These are phyloP conservation scores for Pichia sp. DNA, from an alignment of 1,139 yeast genomes.

Conservation along the genomic window DNA sequence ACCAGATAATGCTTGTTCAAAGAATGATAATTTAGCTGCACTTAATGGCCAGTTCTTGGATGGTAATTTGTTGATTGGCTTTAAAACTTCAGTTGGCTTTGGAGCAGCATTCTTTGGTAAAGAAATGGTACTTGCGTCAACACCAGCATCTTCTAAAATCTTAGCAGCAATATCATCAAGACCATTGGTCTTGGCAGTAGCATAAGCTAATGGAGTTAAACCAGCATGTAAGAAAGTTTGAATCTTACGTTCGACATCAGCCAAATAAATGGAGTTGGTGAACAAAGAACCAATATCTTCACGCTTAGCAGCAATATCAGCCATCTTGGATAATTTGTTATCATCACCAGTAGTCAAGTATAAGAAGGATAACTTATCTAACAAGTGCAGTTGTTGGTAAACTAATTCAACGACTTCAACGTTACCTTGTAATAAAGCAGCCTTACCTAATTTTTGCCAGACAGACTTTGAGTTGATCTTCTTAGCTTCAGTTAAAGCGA, in stretches of 20 bases:
- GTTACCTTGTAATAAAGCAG: constrained; percentile 90
- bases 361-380: constrained; percentile 87
- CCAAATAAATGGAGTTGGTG: constrained; percentile 78
- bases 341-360: constrained; percentile 82
- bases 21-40: constrained; percentile 69
- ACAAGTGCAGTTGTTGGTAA: constrained; percentile 81
- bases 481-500: constrained; percentile 89
- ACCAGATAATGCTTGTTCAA: constrained; percentile 82
- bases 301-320: constrained; percentile 85
- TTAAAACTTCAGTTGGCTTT: constrained; percentile 39
- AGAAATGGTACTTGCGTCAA: constrained; percentile 59
- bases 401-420: constrained; percentile 81
- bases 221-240: constrained; percentile 76
- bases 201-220: constrained; percentile 85
- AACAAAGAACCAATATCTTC: constrained; percentile 79
- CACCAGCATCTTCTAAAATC: constrained; percentile 67
- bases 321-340: constrained; percentile 77
- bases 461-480: constrained; percentile 63
- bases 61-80: constrained; percentile 43
- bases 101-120: constrained; percentile 56
- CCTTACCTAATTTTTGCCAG: constrained; percentile 84
- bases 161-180: constrained; percentile 70
- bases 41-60: constrained; percentile 74
- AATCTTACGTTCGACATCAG: constrained; percentile 75
- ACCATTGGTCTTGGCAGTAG: constrained; percentile 88